Evolutionary conservation across 768 basidiomycete species (phyloP).

Genomic region (Mycena polygramma): DNA sequence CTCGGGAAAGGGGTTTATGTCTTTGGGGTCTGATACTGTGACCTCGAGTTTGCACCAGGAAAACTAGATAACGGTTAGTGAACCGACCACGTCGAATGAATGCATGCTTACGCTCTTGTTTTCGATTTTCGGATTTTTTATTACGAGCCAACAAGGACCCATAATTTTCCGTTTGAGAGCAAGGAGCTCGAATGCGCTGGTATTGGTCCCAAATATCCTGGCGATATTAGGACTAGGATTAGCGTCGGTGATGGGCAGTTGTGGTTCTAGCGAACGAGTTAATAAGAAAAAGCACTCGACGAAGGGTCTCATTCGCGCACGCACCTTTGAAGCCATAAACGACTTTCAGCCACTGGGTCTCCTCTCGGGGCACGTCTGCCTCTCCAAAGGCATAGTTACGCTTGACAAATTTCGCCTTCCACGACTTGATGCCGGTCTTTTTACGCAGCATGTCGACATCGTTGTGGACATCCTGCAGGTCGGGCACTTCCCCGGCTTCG

Average conservation of each 20-base stretch:
- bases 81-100: background rate
- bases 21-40: conserved; percentile 86
- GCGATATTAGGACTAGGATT: conserved; percentile 81
- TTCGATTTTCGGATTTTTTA: conserved; percentile 82
- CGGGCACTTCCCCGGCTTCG: conserved; percentile 74
- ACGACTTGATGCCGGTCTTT: conserved; percentile 79
- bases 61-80: conserved; percentile 62
- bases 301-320: conserved; percentile 36
- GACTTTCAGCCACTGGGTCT: conserved; percentile 93
- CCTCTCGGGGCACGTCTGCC: conserved; percentile 81
- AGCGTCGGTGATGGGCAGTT: conserved; percentile 77
- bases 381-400: conserved; percentile 95
- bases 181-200: conserved; percentile 92
- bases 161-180: conserved; percentile 97
- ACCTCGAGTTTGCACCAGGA: conserved; percentile 98
- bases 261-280: conserved; percentile 65
- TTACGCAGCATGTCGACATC: conserved; percentile 88
- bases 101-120: conserved; percentile 76
- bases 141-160: conserved; percentile 97
- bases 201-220: conserved; percentile 91
- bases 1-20: conserved; percentile 87
- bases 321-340: conserved; percentile 90
- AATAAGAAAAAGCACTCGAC: background rate
- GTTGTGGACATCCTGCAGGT: conserved; percentile 75
- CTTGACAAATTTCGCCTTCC: conserved; percentile 87